phyloP scores from a whole-genome alignment of 2,329 filamentous ascomycete genomes.

The Periconia digitata region DNA sequence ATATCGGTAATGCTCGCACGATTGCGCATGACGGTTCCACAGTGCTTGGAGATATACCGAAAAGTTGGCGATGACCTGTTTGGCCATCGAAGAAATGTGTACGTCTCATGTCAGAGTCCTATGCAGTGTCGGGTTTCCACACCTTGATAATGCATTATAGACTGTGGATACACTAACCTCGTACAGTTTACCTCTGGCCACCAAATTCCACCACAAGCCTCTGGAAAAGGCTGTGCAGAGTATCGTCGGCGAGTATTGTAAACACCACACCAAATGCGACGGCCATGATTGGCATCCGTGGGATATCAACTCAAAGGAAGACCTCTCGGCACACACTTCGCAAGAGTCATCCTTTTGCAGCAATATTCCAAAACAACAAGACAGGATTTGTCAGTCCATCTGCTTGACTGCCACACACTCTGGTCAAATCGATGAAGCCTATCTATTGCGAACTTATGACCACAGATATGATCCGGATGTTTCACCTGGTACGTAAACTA shows the following conservation, averaged over 20 bases:
- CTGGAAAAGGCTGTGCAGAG: constrained; percentile 51
- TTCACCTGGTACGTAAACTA: constrained; percentile 30
- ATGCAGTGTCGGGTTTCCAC: no score
- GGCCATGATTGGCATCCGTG: constrained; percentile 51
- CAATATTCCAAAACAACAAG: constrained; percentile 19
- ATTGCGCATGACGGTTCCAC: constrained; percentile 52
- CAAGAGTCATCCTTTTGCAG: not conserved
- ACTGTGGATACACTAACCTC: no score
- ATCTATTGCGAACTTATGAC: constrained; percentile 52
- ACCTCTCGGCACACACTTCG: constrained; percentile 1
- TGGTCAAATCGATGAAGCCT: constrained; percentile 49
- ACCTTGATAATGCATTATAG: no score
- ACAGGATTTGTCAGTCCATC: constrained; percentile 45
- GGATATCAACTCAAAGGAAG: constrained; percentile 24
- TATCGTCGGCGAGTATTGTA: constrained; percentile 49
- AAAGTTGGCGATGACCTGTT: constrained; percentile 53
- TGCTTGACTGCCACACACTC: constrained; percentile 54
- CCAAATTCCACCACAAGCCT: constrained; percentile 53
- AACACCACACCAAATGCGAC: constrained; percentile 45
- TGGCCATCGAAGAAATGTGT: constrained; percentile 45
- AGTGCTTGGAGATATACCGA: constrained; percentile 51
- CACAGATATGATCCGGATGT: constrained; percentile 47
- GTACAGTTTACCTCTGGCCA: constrained; percentile 51
- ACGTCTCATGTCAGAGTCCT: no score
- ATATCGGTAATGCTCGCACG: constrained; percentile 55